Percentiles rank a stretch among this genome's conserved stretches.
phyloP scores from a whole-genome alignment of 1,139 yeast species.

The Ogataea hybrid region DNA sequence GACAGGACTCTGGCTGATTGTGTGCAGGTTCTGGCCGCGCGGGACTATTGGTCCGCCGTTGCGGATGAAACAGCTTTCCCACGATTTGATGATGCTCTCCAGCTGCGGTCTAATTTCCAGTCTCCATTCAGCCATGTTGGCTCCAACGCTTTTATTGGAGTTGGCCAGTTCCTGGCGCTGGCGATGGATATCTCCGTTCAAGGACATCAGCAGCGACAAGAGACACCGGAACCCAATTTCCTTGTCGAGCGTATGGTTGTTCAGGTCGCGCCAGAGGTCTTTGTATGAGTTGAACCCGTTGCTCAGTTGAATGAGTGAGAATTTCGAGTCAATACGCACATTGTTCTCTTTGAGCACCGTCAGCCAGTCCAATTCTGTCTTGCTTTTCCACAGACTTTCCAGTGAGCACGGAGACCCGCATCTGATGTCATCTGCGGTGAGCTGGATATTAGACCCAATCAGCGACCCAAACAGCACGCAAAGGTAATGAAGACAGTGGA shows the following conservation, averaged over 20 bases:
- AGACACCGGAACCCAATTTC: slow-evolving; percentile 55
- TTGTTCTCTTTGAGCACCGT: slow-evolving; percentile 34
- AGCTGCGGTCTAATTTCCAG: slow-evolving; percentile 56
- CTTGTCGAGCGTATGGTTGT: slow-evolving; percentile 40
- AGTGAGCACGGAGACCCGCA: slow-evolving; percentile 75
- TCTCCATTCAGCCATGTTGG: slow-evolving; percentile 55
- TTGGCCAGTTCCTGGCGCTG: slow-evolving; percentile 41
- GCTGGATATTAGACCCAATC: slow-evolving; percentile 58
- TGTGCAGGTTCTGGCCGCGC: slow-evolving; percentile 48
- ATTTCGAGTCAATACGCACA: slow-evolving; percentile 44
- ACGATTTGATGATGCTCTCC: slow-evolving; percentile 51
- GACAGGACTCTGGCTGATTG: slow-evolving; percentile 51
- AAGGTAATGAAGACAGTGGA: slow-evolving; percentile 73
- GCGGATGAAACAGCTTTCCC: slow-evolving; percentile 62
- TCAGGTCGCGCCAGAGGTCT: slow-evolving; percentile 47
- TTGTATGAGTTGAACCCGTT: slow-evolving; percentile 55
- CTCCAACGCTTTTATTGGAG: slow-evolving; percentile 32
- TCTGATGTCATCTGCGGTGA: slow-evolving; percentile 56
- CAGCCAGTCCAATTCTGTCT: slow-evolving; percentile 59
- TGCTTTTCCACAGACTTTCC: slow-evolving; percentile 70
- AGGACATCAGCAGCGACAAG: slow-evolving; percentile 63
- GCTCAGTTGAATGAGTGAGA: slow-evolving; percentile 51
- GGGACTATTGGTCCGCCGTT: slow-evolving; percentile 62
- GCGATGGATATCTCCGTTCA: slow-evolving; percentile 66
- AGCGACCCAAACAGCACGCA: slow-evolving; percentile 69